Base-by-base conservation (phyloP, 176 grass and related monocot genomes). In the Dendrocalamus sinicus region DNA sequence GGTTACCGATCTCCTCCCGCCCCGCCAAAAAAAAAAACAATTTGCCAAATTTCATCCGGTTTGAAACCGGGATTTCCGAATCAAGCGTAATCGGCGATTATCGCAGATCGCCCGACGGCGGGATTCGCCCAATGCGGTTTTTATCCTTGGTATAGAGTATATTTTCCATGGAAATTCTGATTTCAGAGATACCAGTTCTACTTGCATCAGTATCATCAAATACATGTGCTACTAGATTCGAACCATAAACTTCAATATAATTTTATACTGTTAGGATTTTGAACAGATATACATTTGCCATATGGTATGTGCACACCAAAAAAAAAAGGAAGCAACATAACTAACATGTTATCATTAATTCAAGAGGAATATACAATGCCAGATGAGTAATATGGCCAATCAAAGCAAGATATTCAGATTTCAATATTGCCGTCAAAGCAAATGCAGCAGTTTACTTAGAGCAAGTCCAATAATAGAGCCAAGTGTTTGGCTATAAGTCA, bases 371-470 rank as follows among this genome's bases (percentile, higher is more conserved):
- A 45, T 46, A 67, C 67, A 50, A 35, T 50, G 40, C 12, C 13
- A 82, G 32, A 60, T 20, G 3, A 32, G 12, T 28, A 62, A 50
- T 48, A 71, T 14, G 19, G 30, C 48, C 12, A 70, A 35, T 77
- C 54, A 45, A 75, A 75, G 20, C 47, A 54, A 87, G 20, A 73
- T 41, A 16, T 45, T 73, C 9, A 65, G 17, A 54, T 72, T 71
- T 71, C 7, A 68, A 41, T 5, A 77, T 77, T 40, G 9, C 3
- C 1, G 10, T 24, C 79, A 14, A 77, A 12, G 30, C 20, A 86
- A 83, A 73, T 30, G 13, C 46, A 85, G 59, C 7, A 67, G 28
- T 46, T 67, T 66, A 79, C 66, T 45, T n/a, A n/a, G n/a, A n/a
- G n/a, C n/a, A n/a, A n/a, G n/a, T n/a, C n/a, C n/a, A n/a, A n/a